These are phyloP conservation scores for Lasiodiplodia sp. DNA, from an alignment of 2,329 filamentous ascomycete genomes.

Conservation along the genomic window DNA sequence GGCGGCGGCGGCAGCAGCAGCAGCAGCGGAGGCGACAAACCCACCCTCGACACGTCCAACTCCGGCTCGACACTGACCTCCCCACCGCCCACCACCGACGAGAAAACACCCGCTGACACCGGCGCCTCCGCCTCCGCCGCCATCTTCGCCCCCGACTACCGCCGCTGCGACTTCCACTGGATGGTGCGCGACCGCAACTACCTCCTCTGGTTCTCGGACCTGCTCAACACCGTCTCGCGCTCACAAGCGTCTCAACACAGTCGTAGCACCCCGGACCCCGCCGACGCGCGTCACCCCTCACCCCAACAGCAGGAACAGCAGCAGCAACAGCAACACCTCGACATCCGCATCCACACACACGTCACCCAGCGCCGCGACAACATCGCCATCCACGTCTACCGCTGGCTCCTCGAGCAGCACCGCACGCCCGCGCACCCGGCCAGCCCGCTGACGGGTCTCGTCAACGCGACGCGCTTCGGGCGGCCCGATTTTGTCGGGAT, in stretches of 20 bases:
- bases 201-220: conserved; percentile 64
- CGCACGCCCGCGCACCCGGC: conserved; percentile 59
- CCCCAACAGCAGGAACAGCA: too few relatives aligned
- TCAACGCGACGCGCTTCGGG: conserved; percentile 63
- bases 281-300: too few relatives aligned
- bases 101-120: neutral
- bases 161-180: conserved; percentile 67
- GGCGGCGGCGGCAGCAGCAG: too few relatives aligned
- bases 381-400: conserved; percentile 63
- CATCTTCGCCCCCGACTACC: conserved; percentile 47
- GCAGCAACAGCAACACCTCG: conserved; percentile 40
- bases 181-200: conserved; percentile 65
- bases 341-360: conserved; percentile 64
- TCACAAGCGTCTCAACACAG: conserved; percentile 37
- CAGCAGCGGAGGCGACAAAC: conserved; percentile 35
- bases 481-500: conserved; percentile 62
- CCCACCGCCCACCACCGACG: too few relatives aligned
- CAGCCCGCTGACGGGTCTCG: conserved; percentile 62
- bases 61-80: conserved; percentile 3
- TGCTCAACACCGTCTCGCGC: conserved; percentile 57
- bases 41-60: conserved; percentile 33
- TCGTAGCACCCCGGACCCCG: too few relatives aligned
- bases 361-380: conserved; percentile 63
- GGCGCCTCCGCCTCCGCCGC: conserved; percentile 41
- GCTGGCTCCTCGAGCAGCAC: conserved; percentile 64